A percentile compares a stretch with the other conserved stretches of the same genome.
phyloP scores from a whole-genome alignment of 1,139 yeast species.

The Geotrichum klebahnii region DNA sequence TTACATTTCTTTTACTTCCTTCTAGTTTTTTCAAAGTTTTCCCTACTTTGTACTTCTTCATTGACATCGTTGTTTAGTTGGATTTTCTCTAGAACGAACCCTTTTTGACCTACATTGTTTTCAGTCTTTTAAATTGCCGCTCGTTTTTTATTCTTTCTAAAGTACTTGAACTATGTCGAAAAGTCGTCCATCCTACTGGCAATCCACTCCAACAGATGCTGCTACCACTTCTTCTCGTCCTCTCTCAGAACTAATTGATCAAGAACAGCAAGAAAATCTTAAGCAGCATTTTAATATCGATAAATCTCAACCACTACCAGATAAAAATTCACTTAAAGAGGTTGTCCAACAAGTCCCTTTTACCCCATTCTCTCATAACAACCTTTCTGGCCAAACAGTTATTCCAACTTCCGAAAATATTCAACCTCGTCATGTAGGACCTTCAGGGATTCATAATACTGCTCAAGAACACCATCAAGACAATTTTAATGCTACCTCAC shows the following conservation, averaged over 20 bases:
- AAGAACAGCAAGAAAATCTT: conserved; percentile 15
- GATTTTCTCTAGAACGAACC: too few species aligned
- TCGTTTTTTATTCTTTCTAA: background rate
- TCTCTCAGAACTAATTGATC: conserved; percentile 16
- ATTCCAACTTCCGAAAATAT: conserved; percentile 1
- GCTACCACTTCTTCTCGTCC: conserved; percentile 3
- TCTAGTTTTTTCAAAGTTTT: too few species aligned
- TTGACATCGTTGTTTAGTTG: too few species aligned
- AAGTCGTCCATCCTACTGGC: conserved; percentile 5
- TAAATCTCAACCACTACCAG: background rate
- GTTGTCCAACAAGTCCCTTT: background rate
- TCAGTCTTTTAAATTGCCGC: too few species aligned
- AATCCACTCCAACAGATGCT: background rate
- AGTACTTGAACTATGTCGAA: background rate
- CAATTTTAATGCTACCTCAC: too few species aligned
- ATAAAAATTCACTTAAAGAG: background rate
- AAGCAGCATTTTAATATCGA: conserved; percentile 3
- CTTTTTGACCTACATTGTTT: too few species aligned
- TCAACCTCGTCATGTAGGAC: too few species aligned
- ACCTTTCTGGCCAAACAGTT: conserved; percentile 16
- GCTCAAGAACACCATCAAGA: too few species aligned
- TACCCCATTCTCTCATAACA: conserved; percentile 7
- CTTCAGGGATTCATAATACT: too few species aligned
- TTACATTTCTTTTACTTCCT: background rate
- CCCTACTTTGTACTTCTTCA: too few species aligned